A percentile compares a stretch with the other conserved stretches of the same genome.
Conservation (phyloP, 352 stramenopile species). For the Aphanomyces cochlioides region DNA sequence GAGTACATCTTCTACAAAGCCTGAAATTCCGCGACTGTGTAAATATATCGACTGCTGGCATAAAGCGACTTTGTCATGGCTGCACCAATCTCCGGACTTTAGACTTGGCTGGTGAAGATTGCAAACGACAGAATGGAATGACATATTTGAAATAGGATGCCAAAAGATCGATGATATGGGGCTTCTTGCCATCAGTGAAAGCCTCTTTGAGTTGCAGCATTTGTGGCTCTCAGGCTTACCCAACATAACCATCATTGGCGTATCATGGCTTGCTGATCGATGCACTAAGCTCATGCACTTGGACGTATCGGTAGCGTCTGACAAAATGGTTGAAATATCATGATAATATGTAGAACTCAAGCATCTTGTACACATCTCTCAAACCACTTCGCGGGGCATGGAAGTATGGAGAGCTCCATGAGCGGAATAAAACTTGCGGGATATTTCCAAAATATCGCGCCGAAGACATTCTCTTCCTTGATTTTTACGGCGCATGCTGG, state of each 20-base stretch:
- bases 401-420: constrained; percentile 51
- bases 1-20: constrained; percentile 32
- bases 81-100: constrained; percentile 72
- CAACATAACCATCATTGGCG: constrained; percentile 63
- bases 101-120: constrained; percentile 56
- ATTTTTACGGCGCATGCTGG: constrained; percentile 79
- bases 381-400: constrained; percentile 53
- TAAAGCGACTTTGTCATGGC: constrained; percentile 42
- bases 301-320: constrained; percentile 45
- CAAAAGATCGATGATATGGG: constrained; percentile 66
- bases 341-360: constrained; percentile 13
- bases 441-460: constrained; percentile 69
- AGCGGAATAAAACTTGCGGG: constrained; percentile 61
- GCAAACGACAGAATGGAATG: background rate
- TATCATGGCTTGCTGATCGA: constrained; percentile 86
- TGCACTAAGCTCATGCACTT: constrained; percentile 56
- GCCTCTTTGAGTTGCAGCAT: constrained; percentile 44
- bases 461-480: constrained; percentile 76
- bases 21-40: constrained; percentile 47
- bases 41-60: constrained; percentile 41
- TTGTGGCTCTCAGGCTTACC: constrained; percentile 63
- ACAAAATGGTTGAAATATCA: constrained; percentile 40
- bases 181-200: constrained; percentile 69
- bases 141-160: constrained; percentile 41
- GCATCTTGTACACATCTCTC: constrained; percentile 39